Percentiles rank a stretch among this genome's conserved stretches.
Evolutionary conservation across 345 rosid genomes (phyloP).

Genomic region (Moricandia moricandioides): DNA sequence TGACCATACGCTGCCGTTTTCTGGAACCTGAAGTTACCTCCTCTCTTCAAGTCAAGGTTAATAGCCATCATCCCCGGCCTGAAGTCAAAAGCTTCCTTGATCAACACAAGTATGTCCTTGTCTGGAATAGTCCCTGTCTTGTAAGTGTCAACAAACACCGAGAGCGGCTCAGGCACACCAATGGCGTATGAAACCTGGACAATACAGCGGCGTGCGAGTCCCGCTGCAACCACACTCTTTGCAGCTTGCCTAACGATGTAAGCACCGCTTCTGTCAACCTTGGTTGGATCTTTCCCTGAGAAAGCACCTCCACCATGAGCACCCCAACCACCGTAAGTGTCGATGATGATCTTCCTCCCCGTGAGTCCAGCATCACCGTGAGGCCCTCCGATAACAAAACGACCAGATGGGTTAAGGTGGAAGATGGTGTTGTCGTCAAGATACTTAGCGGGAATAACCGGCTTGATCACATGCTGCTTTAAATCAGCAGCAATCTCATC

Average conservation of each 20-base stretch:
- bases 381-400: conserved; percentile 82
- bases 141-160: conserved; percentile 62
- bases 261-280: conserved; percentile 81
- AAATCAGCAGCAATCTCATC: conserved; percentile 66
- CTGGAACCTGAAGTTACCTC: conserved; percentile 71
- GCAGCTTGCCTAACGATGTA: conserved; percentile 77
- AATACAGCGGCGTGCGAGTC: conserved; percentile 70
- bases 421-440: conserved; percentile 76
- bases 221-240: conserved; percentile 69
- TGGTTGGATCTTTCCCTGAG: conserved; percentile 77
- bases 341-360: conserved; percentile 75
- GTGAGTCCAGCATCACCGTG: conserved; percentile 89
- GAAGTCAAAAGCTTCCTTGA: conserved; percentile 67
- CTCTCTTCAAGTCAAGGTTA: conserved; percentile 70
- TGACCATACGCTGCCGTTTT: conserved; percentile 75
- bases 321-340: conserved; percentile 78
- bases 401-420: conserved; percentile 78
- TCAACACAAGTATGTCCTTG: conserved; percentile 50
- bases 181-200: conserved; percentile 83
- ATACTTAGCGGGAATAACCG: conserved; percentile 65
- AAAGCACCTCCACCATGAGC: conserved; percentile 82
- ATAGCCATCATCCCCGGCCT: conserved; percentile 80
- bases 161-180: conserved; percentile 70
- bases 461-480: conserved; percentile 73
- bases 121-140: conserved; percentile 56